Evolutionary conservation across 129 eudicot species (phyloP).

Genomic region (Sambucus nigra): DNA sequence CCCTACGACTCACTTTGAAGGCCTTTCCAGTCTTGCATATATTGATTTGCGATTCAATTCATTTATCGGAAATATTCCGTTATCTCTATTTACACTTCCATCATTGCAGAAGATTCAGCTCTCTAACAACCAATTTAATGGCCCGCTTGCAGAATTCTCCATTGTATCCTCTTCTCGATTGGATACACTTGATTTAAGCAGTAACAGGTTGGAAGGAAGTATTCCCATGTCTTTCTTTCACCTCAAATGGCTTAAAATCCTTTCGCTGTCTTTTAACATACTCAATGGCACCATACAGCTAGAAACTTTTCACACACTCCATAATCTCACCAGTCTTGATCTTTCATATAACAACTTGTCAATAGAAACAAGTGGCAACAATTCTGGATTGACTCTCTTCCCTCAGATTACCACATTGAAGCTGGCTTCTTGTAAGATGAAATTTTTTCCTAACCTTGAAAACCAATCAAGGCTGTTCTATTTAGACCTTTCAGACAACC

Average conservation of each 20-base stretch:
- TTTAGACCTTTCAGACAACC: conserved; percentile 48
- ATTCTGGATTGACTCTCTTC: conserved; percentile 18
- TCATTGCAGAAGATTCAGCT: conserved; percentile 28
- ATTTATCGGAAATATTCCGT: conserved; percentile 42
- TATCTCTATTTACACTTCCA: conserved; percentile 44
- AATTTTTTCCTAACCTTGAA: conserved; percentile 27
- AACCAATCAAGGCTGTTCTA: conserved; percentile 28
- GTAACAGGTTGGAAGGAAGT: conserved; percentile 36
- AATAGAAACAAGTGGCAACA: conserved; percentile 12
- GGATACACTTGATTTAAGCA: conserved; percentile 27
- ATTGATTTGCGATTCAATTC: conserved; percentile 33
- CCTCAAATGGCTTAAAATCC: conserved; percentile 18
- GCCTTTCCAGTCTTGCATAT: conserved; percentile 24
- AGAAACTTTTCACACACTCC: conserved; percentile 19
- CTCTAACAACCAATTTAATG: conserved; percentile 37
- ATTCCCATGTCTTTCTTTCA: conserved; percentile 35
- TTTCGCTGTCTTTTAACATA: conserved; percentile 33
- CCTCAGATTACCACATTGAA: conserved; percentile 20
- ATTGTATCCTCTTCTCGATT: conserved; percentile 5
- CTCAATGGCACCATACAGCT: conserved; percentile 34
- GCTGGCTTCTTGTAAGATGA: conserved; percentile 51
- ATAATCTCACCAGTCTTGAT: conserved; percentile 33
- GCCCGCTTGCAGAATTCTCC: conserved; percentile 19
- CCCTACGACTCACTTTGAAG: conserved; percentile 26
- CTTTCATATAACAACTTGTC: conserved; percentile 44